Evolutionary conservation across 306 rosid species (phyloP).

Genomic region (Cicer yamashitae): DNA sequence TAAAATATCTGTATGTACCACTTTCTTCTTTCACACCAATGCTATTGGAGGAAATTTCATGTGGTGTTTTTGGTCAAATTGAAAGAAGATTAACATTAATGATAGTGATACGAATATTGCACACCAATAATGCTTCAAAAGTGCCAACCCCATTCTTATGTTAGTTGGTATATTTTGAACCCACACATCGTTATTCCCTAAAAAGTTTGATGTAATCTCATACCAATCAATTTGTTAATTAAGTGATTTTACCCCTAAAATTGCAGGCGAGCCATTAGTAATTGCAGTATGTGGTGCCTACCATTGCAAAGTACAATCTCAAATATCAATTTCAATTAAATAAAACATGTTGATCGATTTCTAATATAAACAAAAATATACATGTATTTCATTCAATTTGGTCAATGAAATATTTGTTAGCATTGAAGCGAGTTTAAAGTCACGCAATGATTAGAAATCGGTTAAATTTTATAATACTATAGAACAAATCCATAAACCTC

Average conservation of each 20-base stretch:
- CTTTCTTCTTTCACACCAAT: conserved; percentile 6
- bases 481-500: too few relatives aligned
- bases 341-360: too few relatives aligned
- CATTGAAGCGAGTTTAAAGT: too few relatives aligned
- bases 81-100: conserved; percentile 43
- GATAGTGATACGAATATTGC: neutral
- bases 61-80: conserved; percentile 32
- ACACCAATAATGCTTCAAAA: neutral
- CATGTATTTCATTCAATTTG: too few relatives aligned
- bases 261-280: neutral
- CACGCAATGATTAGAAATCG: too few relatives aligned
- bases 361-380: too few relatives aligned
- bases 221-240: neutral
- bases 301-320: neutral
- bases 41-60: neutral
- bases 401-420: too few relatives aligned
- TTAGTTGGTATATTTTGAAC: too few relatives aligned
- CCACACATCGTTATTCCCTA: too few relatives aligned
- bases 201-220: too few relatives aligned
- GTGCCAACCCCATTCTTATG: conserved; percentile 17
- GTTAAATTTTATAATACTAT: too few relatives aligned
- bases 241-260: neutral
- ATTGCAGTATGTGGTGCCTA: neutral
- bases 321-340: too few relatives aligned
- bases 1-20: neutral